A percentile compares a stretch with the other conserved stretches of the same genome.
These are phyloP conservation scores for Paramecium tetraurelia DNA, from an alignment of 73 alveolate genomes.

Conservation along the genomic window DNA sequence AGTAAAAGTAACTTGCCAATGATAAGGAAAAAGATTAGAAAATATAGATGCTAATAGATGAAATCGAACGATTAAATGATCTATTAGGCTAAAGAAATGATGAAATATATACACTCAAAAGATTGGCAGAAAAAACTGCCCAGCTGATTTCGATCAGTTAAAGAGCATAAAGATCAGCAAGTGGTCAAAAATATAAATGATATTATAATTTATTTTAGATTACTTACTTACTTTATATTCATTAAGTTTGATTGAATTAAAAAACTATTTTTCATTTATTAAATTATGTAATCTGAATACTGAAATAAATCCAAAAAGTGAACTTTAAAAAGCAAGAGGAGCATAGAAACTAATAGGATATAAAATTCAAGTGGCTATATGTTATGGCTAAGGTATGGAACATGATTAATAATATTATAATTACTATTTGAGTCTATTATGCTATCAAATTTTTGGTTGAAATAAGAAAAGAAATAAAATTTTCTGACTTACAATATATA, in stretches of 20 bases:
- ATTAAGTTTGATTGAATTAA: background rate
- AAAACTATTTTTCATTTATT: background rate
- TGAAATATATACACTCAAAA: background rate
- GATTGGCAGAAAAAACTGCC: background rate
- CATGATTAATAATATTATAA: background rate
- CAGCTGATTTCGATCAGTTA: background rate
- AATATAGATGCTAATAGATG: background rate
- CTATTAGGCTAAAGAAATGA: background rate
- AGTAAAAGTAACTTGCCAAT: background rate
- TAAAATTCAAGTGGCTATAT: background rate
- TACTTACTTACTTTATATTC: background rate
- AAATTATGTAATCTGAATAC: background rate
- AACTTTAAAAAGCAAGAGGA: background rate
- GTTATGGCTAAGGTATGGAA: background rate
- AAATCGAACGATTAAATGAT: constrained; percentile 2
- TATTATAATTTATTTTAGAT: background rate
- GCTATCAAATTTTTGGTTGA: background rate
- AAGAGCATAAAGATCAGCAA: background rate
- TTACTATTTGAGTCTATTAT: background rate
- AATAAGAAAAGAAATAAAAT: constrained; percentile 79
- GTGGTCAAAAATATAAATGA: constrained; percentile 10
- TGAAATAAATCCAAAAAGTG: background rate
- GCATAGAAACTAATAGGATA: background rate
- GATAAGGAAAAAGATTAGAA: background rate
- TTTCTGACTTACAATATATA: too few species aligned